Evolutionary conservation across 805 yeast genomes (phyloP), one percentile per base, ranked within the genome.

Genomic region (Hanseniaspora meyeri): DNA sequence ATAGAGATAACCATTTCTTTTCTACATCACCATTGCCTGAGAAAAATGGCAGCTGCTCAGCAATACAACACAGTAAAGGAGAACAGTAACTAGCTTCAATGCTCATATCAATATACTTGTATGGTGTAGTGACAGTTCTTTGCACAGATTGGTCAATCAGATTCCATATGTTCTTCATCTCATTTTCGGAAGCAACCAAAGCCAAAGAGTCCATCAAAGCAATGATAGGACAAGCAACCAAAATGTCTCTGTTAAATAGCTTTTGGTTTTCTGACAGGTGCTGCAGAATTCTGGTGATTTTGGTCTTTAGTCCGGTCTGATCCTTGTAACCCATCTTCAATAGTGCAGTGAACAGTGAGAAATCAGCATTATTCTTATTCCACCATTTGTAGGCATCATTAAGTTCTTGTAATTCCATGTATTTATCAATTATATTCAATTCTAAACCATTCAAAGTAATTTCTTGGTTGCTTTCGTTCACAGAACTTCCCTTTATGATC

Each of bases 81-180:
- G 88, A 81, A 14, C 80, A 62, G 32, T 64, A 62, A 0, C 62
- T 58, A n/a, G 63, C 63, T 0, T 60, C 57, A 32, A 66, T 68
- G 2, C 80, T 74, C 53, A 67, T 59, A 64, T 91, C 97, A 54
- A 87, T 76, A 62, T 89, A 91, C 64, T 86, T 88, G 70, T 85
- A 93, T 0, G 97, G 97, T 0, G 88, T 69, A 59, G 79, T 76
- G 39, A 83, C 76, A 59, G 83, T 75, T 60, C 96, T 76, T 0
- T 87, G 74, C 34, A 88, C 74, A 0, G 87, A 72, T 66, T 90
- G 93, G 64, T 91, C 96, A 7, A 91, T 60, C 34, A 87, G 66
- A 11, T 70, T 71, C 83, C 87, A 83, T 2, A 88, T 64, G 40
- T 71, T 70, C 1, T 62, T 63, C 32, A 66, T 36, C 6, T 49